phyloP scores from a whole-genome alignment of 352 stramenopile genomes.

The Pythium sp. region DNA sequence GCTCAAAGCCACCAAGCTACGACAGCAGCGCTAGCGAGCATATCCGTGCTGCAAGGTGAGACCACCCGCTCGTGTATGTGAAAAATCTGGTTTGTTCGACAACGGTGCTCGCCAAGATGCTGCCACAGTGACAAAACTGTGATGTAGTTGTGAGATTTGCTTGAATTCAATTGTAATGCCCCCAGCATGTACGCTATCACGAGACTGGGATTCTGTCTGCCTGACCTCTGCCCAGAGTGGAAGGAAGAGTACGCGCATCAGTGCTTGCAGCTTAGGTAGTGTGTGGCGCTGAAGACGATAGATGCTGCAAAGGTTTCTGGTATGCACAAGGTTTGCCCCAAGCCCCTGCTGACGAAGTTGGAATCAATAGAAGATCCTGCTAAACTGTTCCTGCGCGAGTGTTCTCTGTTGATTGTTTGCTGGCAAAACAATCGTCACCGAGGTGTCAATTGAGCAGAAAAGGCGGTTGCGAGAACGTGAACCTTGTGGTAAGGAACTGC shows the following conservation, averaged over 20 bases:
- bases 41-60: background rate
- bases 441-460: too few relatives aligned
- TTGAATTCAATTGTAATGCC: background rate
- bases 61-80: background rate
- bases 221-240: background rate
- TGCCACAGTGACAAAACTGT: background rate
- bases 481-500: too few relatives aligned
- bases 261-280: background rate
- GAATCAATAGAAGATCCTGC: too few relatives aligned
- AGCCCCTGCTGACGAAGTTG: background rate
- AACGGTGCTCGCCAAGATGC: background rate
- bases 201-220: background rate
- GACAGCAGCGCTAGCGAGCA: background rate
- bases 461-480: too few relatives aligned
- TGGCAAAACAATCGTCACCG: too few relatives aligned
- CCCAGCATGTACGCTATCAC: background rate
- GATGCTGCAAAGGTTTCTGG: background rate
- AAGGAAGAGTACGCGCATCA: background rate
- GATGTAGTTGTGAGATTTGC: background rate
- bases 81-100: background rate
- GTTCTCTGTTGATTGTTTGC: too few relatives aligned
- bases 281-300: background rate
- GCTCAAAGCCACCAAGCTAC: background rate
- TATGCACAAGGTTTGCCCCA: background rate
- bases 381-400: too few relatives aligned